Evolutionary conservation across 345 rosid species (phyloP).

Genomic region (Bruguiera sexangula): DNA sequence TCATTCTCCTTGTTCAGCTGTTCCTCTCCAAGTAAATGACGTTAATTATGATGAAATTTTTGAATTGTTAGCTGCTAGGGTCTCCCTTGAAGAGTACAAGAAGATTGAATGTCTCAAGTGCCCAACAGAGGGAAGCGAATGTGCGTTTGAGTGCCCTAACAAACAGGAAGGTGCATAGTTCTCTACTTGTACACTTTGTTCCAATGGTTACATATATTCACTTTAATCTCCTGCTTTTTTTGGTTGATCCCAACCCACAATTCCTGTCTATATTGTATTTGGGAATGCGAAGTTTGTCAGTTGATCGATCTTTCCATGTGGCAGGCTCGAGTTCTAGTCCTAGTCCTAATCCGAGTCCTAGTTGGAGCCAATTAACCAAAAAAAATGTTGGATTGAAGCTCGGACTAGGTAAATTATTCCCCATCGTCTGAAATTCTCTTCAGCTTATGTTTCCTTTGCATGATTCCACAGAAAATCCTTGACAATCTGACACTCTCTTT

Average conservation of each 20-base stretch:
- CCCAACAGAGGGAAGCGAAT: too few species aligned
- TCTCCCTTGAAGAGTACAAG: slow-evolving; percentile 17
- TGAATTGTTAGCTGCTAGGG: slow-evolving; percentile 16
- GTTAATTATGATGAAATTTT: neutral
- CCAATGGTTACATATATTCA: too few species aligned
- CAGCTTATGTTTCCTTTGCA: neutral
- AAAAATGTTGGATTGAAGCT: neutral
- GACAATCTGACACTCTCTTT: neutral
- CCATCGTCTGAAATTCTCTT: neutral
- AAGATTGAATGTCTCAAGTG: neutral
- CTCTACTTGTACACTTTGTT: too few species aligned
- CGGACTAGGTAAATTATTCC: slow-evolving; percentile 25
- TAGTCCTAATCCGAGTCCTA: too few species aligned
- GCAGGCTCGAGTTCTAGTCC: too few species aligned
- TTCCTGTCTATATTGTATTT: too few species aligned
- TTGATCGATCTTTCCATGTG: too few species aligned
- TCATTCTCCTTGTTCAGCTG: slow-evolving; percentile 16
- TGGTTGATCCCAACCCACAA: too few species aligned
- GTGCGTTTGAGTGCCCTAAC: neutral
- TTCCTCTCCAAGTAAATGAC: slow-evolving; percentile 19
- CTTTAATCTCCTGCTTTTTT: too few species aligned
- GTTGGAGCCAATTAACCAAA: too few species aligned
- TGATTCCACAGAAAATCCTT: neutral
- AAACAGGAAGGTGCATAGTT: neutral
- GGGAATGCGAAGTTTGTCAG: too few species aligned